phyloP scores from a whole-genome alignment of 2,329 filamentous ascomycete genomes.

The Neoarthrinium moseri region DNA sequence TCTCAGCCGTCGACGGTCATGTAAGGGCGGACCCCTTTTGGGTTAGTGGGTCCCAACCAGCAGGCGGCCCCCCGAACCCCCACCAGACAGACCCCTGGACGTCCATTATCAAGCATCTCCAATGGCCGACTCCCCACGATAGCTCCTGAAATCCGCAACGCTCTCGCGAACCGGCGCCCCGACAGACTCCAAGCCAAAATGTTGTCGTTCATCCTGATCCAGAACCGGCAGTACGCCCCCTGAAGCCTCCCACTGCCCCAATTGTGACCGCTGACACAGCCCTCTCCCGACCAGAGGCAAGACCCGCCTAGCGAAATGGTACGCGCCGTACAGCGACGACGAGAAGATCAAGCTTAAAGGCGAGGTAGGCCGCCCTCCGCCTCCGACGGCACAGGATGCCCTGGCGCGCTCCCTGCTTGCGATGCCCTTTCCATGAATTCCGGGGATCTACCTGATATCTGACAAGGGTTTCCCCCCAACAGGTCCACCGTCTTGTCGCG shows the following conservation, averaged over 20 bases:
- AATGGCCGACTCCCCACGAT: too few species aligned
- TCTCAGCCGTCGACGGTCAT: too few species aligned
- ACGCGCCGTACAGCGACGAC: slow-evolving; percentile 96
- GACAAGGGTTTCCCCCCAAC: slow-evolving; percentile 12
- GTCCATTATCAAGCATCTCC: not conserved
- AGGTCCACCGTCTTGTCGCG: slow-evolving; percentile 96
- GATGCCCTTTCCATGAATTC: too few species aligned
- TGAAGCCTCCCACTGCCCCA: not conserved
- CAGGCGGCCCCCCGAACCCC: not conserved
- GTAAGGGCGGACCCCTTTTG: too few species aligned
- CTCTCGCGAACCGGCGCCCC: not conserved
- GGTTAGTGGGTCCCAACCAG: too few species aligned
- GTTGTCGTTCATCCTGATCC: slow-evolving; percentile 41
- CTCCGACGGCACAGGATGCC: slow-evolving; percentile 15
- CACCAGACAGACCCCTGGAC: not conserved
- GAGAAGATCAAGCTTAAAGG: slow-evolving; percentile 99
- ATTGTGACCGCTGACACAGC: slow-evolving; percentile 1
- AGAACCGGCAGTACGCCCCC: slow-evolving; percentile 38
- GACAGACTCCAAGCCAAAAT: slow-evolving; percentile 31
- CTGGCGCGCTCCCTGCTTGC: not conserved
- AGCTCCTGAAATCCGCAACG: not conserved
- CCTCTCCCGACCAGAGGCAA: slow-evolving; percentile 87
- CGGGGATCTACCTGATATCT: too few species aligned
- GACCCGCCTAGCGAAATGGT: slow-evolving; percentile 98
- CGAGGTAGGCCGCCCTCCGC: too few species aligned